A percentile compares a stretch with the other conserved stretches of the same genome.
Conservation (phyloP, 2,329 filamentous ascomycete species). For the Coniochaeta pulveracea region DNA sequence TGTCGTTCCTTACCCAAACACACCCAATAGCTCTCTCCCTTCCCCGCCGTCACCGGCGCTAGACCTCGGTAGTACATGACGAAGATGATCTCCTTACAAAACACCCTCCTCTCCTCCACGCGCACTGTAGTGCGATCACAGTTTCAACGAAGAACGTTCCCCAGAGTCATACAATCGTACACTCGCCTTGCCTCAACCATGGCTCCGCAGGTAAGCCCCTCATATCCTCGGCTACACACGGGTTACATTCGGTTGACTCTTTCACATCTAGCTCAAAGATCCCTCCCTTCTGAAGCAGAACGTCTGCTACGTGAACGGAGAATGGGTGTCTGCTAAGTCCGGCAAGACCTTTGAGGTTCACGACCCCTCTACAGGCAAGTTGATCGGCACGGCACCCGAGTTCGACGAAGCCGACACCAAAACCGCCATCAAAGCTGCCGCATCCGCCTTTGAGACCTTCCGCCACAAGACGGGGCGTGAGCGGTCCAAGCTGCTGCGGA, state of each 20-base stretch:
- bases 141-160: conserved; percentile 17
- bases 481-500: conserved; percentile 61
- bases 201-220: conserved; percentile 28
- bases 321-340: conserved; percentile 79
- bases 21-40: too few species aligned
- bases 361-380: conserved; percentile 72
- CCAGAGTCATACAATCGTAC: conserved; percentile 11
- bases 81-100: conserved; percentile 13
- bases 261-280: conserved; percentile 54
- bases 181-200: conserved; percentile 29
- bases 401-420: conserved; percentile 70
- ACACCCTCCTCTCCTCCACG: conserved; percentile 13
- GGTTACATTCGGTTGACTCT: not conserved
- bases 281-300: conserved; percentile 75
- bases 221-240: not conserved
- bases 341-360: conserved; percentile 86
- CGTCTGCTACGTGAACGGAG: conserved; percentile 76
- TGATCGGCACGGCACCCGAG: conserved; percentile 78
- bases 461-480: conserved; percentile 62
- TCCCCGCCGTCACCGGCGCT: too few species aligned
- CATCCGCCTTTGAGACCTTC: conserved; percentile 62
- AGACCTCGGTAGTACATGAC: not conserved
- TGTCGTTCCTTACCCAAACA: too few species aligned
- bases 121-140: conserved; percentile 14
- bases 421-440: conserved; percentile 73